Evolutionary conservation across 495 filamentous ascomycete species (phyloP), one percentile per base, ranked within the genome.

Genomic region (Monascus purpureus): DNA sequence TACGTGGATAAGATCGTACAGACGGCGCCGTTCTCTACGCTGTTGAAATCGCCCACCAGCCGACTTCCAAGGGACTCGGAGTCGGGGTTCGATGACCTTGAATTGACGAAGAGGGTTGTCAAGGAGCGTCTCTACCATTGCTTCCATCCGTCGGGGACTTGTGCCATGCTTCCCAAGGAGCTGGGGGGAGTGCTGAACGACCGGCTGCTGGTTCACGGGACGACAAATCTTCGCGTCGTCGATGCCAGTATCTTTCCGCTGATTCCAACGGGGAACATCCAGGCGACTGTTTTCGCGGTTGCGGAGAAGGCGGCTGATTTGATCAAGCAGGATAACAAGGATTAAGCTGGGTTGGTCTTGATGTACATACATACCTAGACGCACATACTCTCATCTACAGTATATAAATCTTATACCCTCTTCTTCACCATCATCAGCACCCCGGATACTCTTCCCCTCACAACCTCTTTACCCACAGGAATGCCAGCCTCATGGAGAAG

Each of bases 241-340:
- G 71, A 76, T 43, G 68, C 70, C 2, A 70, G 66, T 40, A 44
- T 72, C 12, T 59, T 75, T 28, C 67, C 70, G 0, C 27, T 72
- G 13, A 48, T 61, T 32, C 49, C 61, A 6, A 36, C 39, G 6
- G 67, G 57, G 0, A 68, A 72, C 46, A 62, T 72, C 16, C 53
- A 61, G 45, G 54, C 58, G 3, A 49, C 50, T 2, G 65, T 72
- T 7, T 73, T 72, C 50, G 66, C 64, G 0, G 52, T 72, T 13
- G 71, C 66, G 0, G 71, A 76, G 49, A 49, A 55, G 40, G 68
- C 65, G 11, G 66, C 67, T 4, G 68, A 70, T 49, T 33, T 70
- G 2, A 68, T 73, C 42, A 67, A 63, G 47, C 43, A 46, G 18
- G 26, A 24, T n/a, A n/a, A n/a, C n/a, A n/a, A n/a, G n/a, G n/a